Percentiles rank a stretch among this genome's conserved stretches.
These are phyloP conservation scores for Aspergillus tubingensis DNA, from an alignment of 2,329 filamentous ascomycete genomes.

Conservation along the genomic window DNA sequence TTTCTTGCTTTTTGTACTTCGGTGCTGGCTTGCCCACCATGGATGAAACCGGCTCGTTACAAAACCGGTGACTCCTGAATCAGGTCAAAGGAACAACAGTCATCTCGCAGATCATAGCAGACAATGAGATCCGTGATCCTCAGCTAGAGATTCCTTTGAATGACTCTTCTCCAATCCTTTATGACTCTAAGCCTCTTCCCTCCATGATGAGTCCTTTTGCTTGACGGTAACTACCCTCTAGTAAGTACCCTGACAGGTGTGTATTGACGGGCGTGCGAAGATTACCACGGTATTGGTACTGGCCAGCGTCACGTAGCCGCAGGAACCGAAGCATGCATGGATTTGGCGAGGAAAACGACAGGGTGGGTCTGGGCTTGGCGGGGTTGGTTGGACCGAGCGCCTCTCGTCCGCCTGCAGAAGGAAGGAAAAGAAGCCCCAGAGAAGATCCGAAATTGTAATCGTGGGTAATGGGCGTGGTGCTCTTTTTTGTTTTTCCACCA, in stretches of 20 bases:
- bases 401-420: conserved; percentile 19
- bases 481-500: conserved; percentile 5
- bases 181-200: neutral
- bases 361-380: conserved; percentile 21
- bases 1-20: neutral
- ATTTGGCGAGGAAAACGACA: conserved; percentile 20
- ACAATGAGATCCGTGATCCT: conserved; percentile 1
- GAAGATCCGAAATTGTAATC: conserved; percentile 20
- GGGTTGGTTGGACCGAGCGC: conserved; percentile 28
- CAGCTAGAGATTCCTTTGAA: neutral
- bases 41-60: conserved; percentile 10
- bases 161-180: neutral
- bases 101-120: neutral
- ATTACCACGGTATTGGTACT: neutral
- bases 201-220: neutral
- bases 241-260: neutral
- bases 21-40: conserved; percentile 2
- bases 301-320: conserved; percentile 25
- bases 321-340: conserved; percentile 27
- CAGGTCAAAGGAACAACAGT: neutral
- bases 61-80: conserved; percentile 2
- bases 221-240: neutral
- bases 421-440: conserved; percentile 25
- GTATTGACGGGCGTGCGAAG: neutral
- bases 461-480: neutral